Evolutionary conservation across 1,284 basidiomycete genomes (phyloP).

Genomic region (Marasmius tenuissimus): DNA sequence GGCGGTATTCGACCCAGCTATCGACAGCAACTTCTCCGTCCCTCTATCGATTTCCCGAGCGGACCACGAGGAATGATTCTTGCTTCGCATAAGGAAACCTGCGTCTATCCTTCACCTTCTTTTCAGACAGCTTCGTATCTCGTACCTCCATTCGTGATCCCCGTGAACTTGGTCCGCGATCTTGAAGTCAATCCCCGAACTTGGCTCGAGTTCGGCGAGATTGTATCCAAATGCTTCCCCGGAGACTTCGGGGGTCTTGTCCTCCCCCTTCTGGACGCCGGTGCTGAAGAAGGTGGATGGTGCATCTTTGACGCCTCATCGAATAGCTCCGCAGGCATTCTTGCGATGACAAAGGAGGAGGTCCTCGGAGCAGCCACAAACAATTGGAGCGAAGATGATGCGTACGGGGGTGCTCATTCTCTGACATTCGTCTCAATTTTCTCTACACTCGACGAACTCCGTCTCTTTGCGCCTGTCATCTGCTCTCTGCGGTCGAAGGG

Average conservation of each 20-base stretch:
- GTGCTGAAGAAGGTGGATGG: constrained; percentile 17
- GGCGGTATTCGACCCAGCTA: constrained; percentile 26
- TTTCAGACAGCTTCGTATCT: constrained; percentile 45
- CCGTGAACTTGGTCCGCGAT: constrained; percentile 28
- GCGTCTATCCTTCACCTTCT: constrained; percentile 24
- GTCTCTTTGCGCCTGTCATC: constrained; percentile 37
- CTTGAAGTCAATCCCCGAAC: constrained; percentile 20
- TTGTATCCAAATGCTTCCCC: constrained; percentile 24
- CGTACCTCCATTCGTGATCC: constrained; percentile 56
- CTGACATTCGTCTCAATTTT: constrained; percentile 33
- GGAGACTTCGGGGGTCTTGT: constrained; percentile 32
- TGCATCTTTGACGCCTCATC: constrained; percentile 14
- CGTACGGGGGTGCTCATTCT: not conserved
- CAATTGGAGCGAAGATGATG: not conserved
- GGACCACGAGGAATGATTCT: constrained; percentile 43
- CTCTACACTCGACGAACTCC: constrained; percentile 40
- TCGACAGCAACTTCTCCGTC: constrained; percentile 35
- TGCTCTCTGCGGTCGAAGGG: constrained; percentile 44
- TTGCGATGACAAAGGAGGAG: not conserved
- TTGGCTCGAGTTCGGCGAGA: constrained; percentile 46
- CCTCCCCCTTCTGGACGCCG: constrained; percentile 13
- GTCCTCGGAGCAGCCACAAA: not conserved
- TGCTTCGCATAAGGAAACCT: constrained; percentile 25
- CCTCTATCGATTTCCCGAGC: constrained; percentile 36
- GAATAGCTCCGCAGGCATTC: not conserved